phyloP scores from a whole-genome alignment of 768 basidiomycete genomes.

The Hygrophorus pudorinus region DNA sequence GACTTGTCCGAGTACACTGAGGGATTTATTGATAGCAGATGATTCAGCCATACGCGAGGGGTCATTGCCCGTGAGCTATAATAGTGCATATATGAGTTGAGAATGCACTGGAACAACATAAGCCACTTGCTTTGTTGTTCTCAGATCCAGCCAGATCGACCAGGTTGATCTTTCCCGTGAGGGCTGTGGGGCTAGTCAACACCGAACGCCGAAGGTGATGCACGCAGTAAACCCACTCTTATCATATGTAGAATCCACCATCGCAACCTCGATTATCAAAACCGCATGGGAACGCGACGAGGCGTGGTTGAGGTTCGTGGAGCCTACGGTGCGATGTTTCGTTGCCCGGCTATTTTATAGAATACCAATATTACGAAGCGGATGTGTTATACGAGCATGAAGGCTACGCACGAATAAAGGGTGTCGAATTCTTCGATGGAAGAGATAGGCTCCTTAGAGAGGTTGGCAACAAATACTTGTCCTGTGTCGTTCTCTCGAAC shows the following conservation, averaged over 20 bases:
- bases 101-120: background rate
- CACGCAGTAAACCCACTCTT: slow-evolving; percentile 32
- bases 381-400: background rate
- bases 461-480: slow-evolving; percentile 45
- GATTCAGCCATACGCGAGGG: slow-evolving; percentile 82
- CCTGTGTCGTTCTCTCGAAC: slow-evolving; percentile 45
- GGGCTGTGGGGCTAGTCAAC: slow-evolving; percentile 26
- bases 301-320: slow-evolving; percentile 74
- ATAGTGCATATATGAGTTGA: slow-evolving; percentile 2
- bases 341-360: slow-evolving; percentile 50
- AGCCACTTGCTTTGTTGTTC: slow-evolving; percentile 64
- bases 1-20: slow-evolving; percentile 81
- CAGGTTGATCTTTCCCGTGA: slow-evolving; percentile 72
- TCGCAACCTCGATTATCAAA: slow-evolving; percentile 59
- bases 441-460: slow-evolving; percentile 30
- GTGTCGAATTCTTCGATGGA: slow-evolving; percentile 34
- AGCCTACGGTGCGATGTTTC: slow-evolving; percentile 72
- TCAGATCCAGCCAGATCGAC: slow-evolving; percentile 89
- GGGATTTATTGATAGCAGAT: slow-evolving; percentile 80
- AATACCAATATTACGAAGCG: background rate
- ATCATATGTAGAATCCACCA: slow-evolving; percentile 41
- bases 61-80: slow-evolving; percentile 74
- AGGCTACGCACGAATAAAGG: slow-evolving; percentile 32
- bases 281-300: slow-evolving; percentile 89
- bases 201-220: background rate